These are phyloP conservation scores for Berkeleyomyces rouxiae DNA, from an alignment of 2,329 filamentous ascomycete species.

Conservation along the genomic window DNA sequence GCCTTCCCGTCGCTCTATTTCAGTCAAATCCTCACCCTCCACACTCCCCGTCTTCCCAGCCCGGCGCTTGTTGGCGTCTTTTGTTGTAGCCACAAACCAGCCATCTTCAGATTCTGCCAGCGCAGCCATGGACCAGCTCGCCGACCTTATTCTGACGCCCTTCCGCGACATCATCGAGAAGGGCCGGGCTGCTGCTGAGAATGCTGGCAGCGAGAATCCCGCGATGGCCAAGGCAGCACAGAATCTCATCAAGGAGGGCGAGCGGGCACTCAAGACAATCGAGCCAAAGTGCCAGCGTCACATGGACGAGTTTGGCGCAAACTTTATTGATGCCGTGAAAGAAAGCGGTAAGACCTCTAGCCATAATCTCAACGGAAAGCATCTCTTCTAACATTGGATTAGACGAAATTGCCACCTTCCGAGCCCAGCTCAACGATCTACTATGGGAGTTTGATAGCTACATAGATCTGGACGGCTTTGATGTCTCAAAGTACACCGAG, in stretches of 20 bases:
- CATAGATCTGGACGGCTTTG: slow-evolving; percentile 32
- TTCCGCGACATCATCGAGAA: slow-evolving; percentile 38
- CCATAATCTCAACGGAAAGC: background rate
- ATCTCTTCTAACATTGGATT: background rate
- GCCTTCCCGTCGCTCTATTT: too few relatives aligned
- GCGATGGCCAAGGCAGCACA: slow-evolving; percentile 35
- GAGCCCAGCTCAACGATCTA: slow-evolving; percentile 31
- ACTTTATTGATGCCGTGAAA: slow-evolving; percentile 35
- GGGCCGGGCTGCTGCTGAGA: slow-evolving; percentile 29
- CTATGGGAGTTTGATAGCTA: slow-evolving; percentile 43
- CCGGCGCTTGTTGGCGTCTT: too few relatives aligned
- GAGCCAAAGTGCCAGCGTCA: slow-evolving; percentile 34
- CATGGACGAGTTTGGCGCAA: slow-evolving; percentile 30
- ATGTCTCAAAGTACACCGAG: slow-evolving; percentile 32
- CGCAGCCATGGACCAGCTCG: slow-evolving; percentile 24
- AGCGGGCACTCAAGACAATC: slow-evolving; percentile 32
- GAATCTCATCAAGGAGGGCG: slow-evolving; percentile 31
- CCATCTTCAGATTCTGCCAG: background rate
- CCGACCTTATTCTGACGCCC: slow-evolving; percentile 31
- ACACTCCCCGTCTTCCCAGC: too few relatives aligned
- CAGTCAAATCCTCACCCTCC: too few relatives aligned
- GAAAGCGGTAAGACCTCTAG: slow-evolving; percentile 30
- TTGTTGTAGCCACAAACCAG: too few relatives aligned
- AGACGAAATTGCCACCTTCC: slow-evolving; percentile 35
- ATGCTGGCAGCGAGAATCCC: slow-evolving; percentile 27